Base-by-base conservation (phyloP, 371 early-diverging fungal genomes). In the Syncephalastrum sp. region DNA sequence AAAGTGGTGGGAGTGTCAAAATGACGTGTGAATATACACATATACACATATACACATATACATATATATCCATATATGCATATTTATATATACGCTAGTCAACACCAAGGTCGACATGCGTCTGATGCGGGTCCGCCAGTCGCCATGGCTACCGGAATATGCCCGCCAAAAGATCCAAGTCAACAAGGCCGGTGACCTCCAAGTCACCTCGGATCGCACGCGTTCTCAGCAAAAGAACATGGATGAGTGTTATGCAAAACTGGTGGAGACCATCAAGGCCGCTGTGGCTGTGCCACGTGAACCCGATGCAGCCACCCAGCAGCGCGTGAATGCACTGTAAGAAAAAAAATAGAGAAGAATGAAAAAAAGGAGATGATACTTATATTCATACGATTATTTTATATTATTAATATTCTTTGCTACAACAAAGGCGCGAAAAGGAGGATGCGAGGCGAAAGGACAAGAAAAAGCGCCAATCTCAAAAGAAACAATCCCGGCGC, bases 91-190 rank as follows among this genome's bases (percentile, higher is more conserved):
- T 12, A 57, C 27, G 14, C 13, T 60, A 91, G 94, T 95, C 13
- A 92, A 81, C 61, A 91, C 91, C 25, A 95, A 95, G 74, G 94
- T 89, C 2, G 89, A 87, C 52, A 77, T 94, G 81, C 78, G 94
- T 41, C 80, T 94, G 52, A 48, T 63, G 4, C 65, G 38, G 5
- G 38, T 91, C 16, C 72, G 74, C 43, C 65, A 86, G 45, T 89
- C 88, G 0, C 50, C 60, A n/a, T 94, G 93, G 93, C 65, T 95
- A 15, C 96, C 94, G 4, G 77, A 70, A 17, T 85, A 84, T 48
- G 89, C 90, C 14, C 75, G 77, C 42, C 69, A 69, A 5, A 80
- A 73, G 23, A 47, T 93, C 1, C 78, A 74, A 45, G 73, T 89
- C 59, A 93, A 85, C 64, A 89, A 89, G 69, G 59, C 64, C 7